Evolutionary conservation across 257 asterid genomes (phyloP).

Genomic region (Gardenia jasminoides): DNA sequence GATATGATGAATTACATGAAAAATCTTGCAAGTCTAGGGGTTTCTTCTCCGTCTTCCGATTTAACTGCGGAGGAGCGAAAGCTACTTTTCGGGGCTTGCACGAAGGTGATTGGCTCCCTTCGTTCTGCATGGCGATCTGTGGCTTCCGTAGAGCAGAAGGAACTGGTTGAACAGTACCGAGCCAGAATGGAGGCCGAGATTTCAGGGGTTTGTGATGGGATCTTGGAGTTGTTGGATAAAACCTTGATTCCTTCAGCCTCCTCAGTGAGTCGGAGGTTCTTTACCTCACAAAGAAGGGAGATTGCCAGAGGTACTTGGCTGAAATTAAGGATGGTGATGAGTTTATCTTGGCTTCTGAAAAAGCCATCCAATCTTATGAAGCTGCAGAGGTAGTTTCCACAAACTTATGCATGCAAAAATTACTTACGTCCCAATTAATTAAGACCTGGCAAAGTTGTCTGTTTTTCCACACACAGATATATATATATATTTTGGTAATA

Average conservation of each 20-base stretch:
- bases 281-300: slow-evolving; percentile 29
- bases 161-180: slow-evolving; percentile 26
- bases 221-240: slow-evolving; percentile 19
- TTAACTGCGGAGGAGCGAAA: slow-evolving; percentile 31
- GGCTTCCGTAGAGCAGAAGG: slow-evolving; percentile 33
- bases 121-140: slow-evolving; percentile 34
- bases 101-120: slow-evolving; percentile 35
- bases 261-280: slow-evolving; percentile 25
- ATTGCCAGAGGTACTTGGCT: slow-evolving; percentile 30
- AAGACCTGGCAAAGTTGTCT: too few species aligned
- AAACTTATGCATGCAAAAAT: too few species aligned
- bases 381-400: slow-evolving; percentile 24
- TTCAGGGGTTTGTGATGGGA: slow-evolving; percentile 23
- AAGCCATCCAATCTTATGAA: slow-evolving; percentile 28
- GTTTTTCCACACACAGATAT: too few species aligned
- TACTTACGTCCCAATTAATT: too few species aligned
- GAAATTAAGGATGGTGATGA: slow-evolving; percentile 28
- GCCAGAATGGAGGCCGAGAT: slow-evolving; percentile 25
- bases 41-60: neutral
- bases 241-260: slow-evolving; percentile 21
- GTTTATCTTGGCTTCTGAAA: slow-evolving; percentile 29
- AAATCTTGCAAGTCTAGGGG: neutral
- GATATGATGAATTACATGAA: neutral
- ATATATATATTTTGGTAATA: too few species aligned
- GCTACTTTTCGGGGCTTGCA: slow-evolving; percentile 31